These are phyloP conservation scores for Moelleriella libera DNA, from an alignment of 2,329 filamentous ascomycete genomes.

Conservation along the genomic window DNA sequence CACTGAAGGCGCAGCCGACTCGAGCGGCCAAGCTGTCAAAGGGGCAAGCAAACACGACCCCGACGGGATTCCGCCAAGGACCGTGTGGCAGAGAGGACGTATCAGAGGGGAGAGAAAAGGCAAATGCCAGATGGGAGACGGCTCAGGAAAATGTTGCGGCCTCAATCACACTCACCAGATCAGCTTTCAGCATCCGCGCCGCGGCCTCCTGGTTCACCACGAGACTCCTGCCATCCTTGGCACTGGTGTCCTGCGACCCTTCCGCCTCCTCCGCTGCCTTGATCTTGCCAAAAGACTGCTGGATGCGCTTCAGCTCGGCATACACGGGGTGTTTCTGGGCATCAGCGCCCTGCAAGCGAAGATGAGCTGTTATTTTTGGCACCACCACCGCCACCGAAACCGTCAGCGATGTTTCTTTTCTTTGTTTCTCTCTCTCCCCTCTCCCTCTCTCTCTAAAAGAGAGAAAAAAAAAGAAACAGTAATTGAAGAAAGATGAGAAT, in stretches of 20 bases:
- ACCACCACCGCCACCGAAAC: not conserved
- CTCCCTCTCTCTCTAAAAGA: no score
- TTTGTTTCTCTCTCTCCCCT: not conserved
- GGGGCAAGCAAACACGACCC: no score
- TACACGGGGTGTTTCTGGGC: conserved; percentile 78
- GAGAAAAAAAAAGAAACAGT: not conserved
- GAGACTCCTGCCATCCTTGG: no score
- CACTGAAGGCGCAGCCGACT: no score
- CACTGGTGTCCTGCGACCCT: conserved; percentile 28
- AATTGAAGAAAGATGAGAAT: no score
- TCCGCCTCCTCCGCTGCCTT: conserved; percentile 56
- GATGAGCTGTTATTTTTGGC: conserved; percentile 34
- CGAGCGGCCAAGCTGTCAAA: no score
- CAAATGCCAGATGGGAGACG: no score
- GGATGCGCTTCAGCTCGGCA: conserved; percentile 71
- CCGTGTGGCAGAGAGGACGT: no score
- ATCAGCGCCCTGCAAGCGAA: conserved; percentile 66
- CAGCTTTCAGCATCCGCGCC: conserved; percentile 67
- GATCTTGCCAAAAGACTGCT: conserved; percentile 88
- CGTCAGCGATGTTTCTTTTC: not conserved
- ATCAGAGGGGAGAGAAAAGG: no score
- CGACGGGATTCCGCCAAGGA: no score
- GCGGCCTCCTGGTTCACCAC: conserved; percentile 64
- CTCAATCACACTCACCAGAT: conserved; percentile 40
- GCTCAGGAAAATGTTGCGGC: no score